Conservation (phyloP, 148 eudicot genomes). For the Linanthus parryae region DNA sequence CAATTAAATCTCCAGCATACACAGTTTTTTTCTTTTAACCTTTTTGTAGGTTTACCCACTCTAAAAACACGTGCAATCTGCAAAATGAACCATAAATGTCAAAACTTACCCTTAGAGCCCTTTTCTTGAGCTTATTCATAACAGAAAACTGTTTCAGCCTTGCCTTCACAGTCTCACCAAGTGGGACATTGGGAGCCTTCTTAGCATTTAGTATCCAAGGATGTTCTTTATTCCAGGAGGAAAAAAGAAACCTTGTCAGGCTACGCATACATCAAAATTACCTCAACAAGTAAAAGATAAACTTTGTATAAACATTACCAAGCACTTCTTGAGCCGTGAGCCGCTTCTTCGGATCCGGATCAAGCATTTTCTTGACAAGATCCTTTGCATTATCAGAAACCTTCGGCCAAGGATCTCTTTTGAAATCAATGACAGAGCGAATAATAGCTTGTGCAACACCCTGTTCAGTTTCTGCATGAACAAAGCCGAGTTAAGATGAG, state of each 20-base stretch:
- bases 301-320: too few relatives aligned
- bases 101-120: slow-evolving; percentile 28
- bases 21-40: too few relatives aligned
- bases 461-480: slow-evolving; percentile 6
- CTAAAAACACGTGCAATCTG: not conserved
- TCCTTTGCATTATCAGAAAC: slow-evolving; percentile 31
- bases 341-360: slow-evolving; percentile 14
- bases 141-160: slow-evolving; percentile 43
- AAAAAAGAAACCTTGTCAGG: too few relatives aligned
- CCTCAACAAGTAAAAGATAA: too few relatives aligned
- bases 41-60: too few relatives aligned
- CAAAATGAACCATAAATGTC: not conserved
- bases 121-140: slow-evolving; percentile 41
- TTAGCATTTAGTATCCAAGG: slow-evolving; percentile 37
- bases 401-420: slow-evolving; percentile 68
- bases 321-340: not conserved
- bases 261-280: too few relatives aligned
- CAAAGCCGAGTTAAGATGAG: too few relatives aligned
- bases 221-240: slow-evolving; percentile 14
- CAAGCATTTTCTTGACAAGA: slow-evolving; percentile 10
- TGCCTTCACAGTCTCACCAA: slow-evolving; percentile 39
- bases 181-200: slow-evolving; percentile 38
- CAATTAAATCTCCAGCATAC: too few relatives aligned
- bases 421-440: slow-evolving; percentile 48
- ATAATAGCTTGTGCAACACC: slow-evolving; percentile 42